These are phyloP conservation scores for Malus domestica DNA, from an alignment of 306 rosid genomes.

Conservation along the genomic window ASM211411v1 NC_041804.1:21777001-21777500, in stretches of 20 bases:
- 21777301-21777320: slow-evolving; percentile 21
- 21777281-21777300: neutral
- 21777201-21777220: neutral
- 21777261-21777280: neutral
- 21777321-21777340: slow-evolving; percentile 26
- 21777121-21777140: neutral
- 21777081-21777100: no score
- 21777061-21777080: neutral
- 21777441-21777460: neutral
- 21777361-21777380: slow-evolving; percentile 51
- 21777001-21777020: slow-evolving; percentile 42
- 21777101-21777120: no score
- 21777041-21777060: slow-evolving; percentile 37
- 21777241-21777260: neutral
- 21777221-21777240: neutral
- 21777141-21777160: neutral
- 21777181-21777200: neutral
- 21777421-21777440: slow-evolving; percentile 18
- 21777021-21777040: slow-evolving; percentile 45
- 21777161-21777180: neutral
- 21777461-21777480: neutral
- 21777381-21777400: slow-evolving; percentile 37
- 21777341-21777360: slow-evolving; percentile 45
- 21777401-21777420: slow-evolving; percentile 44
- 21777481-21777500: neutral